Conservation (phyloP, 139 green algal genomes). For the Parachlorella kessleri region DNA sequence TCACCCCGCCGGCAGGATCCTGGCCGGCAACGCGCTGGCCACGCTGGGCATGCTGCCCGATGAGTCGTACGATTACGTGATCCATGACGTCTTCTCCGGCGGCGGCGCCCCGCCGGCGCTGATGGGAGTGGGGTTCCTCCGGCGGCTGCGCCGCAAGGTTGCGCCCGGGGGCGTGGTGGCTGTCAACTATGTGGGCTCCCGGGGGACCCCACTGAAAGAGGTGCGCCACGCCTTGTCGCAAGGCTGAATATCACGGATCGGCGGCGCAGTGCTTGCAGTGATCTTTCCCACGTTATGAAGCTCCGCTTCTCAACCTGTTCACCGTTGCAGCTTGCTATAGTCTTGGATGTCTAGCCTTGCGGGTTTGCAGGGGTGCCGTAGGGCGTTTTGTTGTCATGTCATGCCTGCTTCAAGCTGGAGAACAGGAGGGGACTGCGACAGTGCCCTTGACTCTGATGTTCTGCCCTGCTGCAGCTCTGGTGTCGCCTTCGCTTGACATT, state of each 20-base stretch:
- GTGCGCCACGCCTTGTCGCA: no score
- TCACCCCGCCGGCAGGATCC: background rate
- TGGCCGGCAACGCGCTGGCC: background rate
- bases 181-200: slow-evolving; percentile 19
- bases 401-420: no score
- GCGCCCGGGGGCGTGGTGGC: slow-evolving; percentile 6
- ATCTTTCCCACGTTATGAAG: no score
- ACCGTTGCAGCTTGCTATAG: no score
- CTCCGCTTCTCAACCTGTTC: no score
- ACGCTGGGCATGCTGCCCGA: background rate
- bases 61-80: slow-evolving; percentile 19
- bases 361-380: no score
- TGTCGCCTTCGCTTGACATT: slow-evolving; percentile 18
- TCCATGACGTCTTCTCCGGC: slow-evolving; percentile 34
- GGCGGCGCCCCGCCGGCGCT: background rate
- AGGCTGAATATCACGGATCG: no score
- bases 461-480: slow-evolving; percentile 12
- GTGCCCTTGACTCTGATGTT: no score
- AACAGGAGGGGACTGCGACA: no score
- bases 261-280: no score
- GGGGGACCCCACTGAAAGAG: slow-evolving; percentile 3
- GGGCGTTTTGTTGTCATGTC: no score
- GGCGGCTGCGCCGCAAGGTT: background rate
- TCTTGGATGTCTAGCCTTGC: no score
- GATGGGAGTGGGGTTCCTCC: slow-evolving; percentile 6